Base-by-base conservation (phyloP, 371 early-diverging fungal species). In the Rhizomucor pusillus region DNA sequence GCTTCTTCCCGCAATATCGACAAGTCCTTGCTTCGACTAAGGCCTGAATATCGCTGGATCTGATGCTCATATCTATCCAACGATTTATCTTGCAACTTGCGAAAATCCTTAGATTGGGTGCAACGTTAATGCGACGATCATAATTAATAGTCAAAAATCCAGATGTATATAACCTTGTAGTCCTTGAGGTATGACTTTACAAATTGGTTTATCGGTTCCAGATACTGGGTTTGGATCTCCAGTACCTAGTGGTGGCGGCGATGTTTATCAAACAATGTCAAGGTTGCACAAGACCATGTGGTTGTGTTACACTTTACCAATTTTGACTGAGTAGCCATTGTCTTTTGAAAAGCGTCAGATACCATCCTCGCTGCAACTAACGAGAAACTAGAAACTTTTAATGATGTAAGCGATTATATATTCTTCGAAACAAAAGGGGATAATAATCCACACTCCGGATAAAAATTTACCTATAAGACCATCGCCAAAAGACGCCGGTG, bases 41-140 rank as follows among this genome's bases (percentile, higher is more conserved):
- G 23, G 22, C 79, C 70, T 22, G 69, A 69, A 55, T 86, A 86
- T 58, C 75, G 82, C 19, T 66, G 63, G 1, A 86, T 56, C 18
- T 85, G 85, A 35, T 67, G 60, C 53, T 90, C 90, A 56, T 88
- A 88, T 43, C 66, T 63, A 40, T 88, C 86, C 47, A 80, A 54
- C 9, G 71, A 59, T 37, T 75, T 73, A 50, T 87, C 85, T 55
- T 74, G 80, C 22, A 69, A 63, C 51, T 76, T 77, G 48, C 82
- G 73, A 25, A 77, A 65, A 3, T 85, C 82, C 67, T 71, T 37
- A 16, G 2, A 49, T 37, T 9, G 3, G 24, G 3, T 39, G 6
- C 1, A 20, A 14, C 6, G 24, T 22, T 10, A 18, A 12, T 18
- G 12, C 35, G 20, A 24, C 20, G 11, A 14, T 14, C 47, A 46